Percentiles rank a stretch among this genome's conserved stretches.
Conservation (phyloP, 2,329 filamentous ascomycete species). For the Trichoderma brevicompactum region DNA sequence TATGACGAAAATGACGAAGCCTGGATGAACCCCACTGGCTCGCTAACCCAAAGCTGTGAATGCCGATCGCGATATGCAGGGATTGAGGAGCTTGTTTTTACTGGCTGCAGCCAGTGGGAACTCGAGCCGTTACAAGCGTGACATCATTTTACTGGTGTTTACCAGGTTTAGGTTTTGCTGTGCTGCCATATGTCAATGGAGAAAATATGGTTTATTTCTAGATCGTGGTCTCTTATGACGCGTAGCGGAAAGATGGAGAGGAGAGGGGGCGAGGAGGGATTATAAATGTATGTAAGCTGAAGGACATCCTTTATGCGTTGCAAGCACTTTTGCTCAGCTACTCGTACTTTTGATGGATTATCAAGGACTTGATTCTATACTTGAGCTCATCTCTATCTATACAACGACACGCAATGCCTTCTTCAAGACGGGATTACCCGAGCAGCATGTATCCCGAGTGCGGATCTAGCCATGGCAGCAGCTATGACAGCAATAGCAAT, state of each 20-base stretch:
- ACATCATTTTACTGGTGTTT: constrained; percentile 3
- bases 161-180: neutral
- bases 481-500: neutral
- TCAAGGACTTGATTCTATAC: neutral
- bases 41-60: neutral
- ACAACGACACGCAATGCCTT: neutral
- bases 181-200: neutral
- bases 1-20: constrained; percentile 25
- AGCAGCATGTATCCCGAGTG: constrained; percentile 7
- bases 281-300: neutral
- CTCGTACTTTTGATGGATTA: neutral
- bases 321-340: no score
- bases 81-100: constrained; percentile 15
- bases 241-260: neutral
- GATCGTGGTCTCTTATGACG: constrained; percentile 2
- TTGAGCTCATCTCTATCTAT: neutral
- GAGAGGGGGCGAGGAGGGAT: neutral
- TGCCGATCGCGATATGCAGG: constrained; percentile 27
- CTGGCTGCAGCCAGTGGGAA: constrained; percentile 20
- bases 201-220: neutral
- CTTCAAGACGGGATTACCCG: constrained; percentile 7
- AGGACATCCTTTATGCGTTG: no score
- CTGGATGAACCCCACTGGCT: neutral
- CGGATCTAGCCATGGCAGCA: neutral
- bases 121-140: constrained; percentile 8